A percentile compares a stretch with the other conserved stretches of the same genome.
Conservation (phyloP, 352 stramenopile genomes). For the Phytophthora fragariae region DNA sequence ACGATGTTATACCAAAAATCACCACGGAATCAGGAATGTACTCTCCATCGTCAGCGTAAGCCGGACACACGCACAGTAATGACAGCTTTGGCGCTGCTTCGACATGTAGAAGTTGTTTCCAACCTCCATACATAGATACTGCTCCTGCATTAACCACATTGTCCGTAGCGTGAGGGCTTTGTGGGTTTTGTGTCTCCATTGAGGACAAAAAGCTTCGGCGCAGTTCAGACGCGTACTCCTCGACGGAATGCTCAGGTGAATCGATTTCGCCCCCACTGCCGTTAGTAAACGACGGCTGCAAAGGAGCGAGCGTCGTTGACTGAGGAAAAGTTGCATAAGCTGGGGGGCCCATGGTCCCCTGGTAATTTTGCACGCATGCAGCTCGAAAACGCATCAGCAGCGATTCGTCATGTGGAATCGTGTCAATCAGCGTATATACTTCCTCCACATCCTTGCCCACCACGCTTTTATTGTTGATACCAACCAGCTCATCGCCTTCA, state of each 20-base stretch:
- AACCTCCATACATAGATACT: conserved; percentile 83
- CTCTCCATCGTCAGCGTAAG: conserved; percentile 81
- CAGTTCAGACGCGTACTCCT: conserved; percentile 47
- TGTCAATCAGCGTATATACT: conserved; percentile 42
- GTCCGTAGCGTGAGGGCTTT: conserved; percentile 34
- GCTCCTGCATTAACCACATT: conserved; percentile 65
- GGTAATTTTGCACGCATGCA: conserved; percentile 29
- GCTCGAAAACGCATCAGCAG: conserved; percentile 62
- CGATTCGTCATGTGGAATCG: conserved; percentile 39
- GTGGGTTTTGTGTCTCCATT: conserved; percentile 39
- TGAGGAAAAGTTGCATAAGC: conserved; percentile 24
- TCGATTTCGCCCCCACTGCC: conserved; percentile 4
- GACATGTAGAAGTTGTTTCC: conserved; percentile 54
- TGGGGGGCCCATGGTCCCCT: conserved; percentile 10
- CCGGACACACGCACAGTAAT: conserved; percentile 71
- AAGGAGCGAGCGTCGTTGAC: conserved; percentile 25
- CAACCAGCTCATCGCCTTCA: conserved; percentile 69
- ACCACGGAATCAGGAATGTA: conserved; percentile 75
- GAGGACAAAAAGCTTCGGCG: conserved; percentile 44
- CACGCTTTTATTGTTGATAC: conserved; percentile 64
- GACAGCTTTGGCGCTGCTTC: conserved; percentile 44
- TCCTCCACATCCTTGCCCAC: conserved; percentile 48
- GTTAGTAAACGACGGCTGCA: conserved; percentile 25
- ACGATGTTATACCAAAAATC: conserved; percentile 65
- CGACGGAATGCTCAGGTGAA: conserved; percentile 27